Conservation (phyloP, 2,329 filamentous ascomycete species). For the Aspergillus nomiae region DNA sequence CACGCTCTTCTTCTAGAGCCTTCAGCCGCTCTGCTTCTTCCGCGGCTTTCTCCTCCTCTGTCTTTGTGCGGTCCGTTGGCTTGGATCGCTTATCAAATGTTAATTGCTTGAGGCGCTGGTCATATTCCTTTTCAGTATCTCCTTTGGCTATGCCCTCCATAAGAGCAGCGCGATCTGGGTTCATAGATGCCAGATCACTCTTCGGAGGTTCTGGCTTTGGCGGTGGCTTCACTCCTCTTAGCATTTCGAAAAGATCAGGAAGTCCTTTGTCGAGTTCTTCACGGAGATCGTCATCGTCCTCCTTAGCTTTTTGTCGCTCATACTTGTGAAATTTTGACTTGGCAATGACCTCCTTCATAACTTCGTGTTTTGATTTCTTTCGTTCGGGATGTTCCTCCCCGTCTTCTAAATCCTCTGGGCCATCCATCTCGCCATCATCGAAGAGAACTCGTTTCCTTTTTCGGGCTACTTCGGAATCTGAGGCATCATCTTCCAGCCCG, state of each 20-base stretch:
- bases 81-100: constrained; percentile 81
- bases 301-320: constrained; percentile 87
- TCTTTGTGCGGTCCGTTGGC: constrained; percentile 86
- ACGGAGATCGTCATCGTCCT: constrained; percentile 87
- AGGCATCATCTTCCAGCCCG: constrained; percentile 59
- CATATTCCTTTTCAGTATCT: constrained; percentile 82
- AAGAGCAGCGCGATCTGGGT: constrained; percentile 64
- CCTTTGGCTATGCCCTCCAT: constrained; percentile 63
- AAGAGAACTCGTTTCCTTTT: constrained; percentile 54
- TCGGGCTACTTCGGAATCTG: constrained; percentile 54
- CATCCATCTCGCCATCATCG: constrained; percentile 47
- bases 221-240: constrained; percentile 60
- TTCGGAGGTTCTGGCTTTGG: constrained; percentile 53
- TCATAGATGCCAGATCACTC: constrained; percentile 54
- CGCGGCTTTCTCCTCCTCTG: constrained; percentile 78
- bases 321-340: constrained; percentile 97
- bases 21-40: constrained; percentile 77
- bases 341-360: constrained; percentile 96
- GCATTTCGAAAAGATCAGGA: constrained; percentile 70
- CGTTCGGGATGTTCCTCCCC: constrained; percentile 68
- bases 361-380: constrained; percentile 94
- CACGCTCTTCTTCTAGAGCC: constrained; percentile 78
- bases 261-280: constrained; percentile 84
- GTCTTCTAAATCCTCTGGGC: constrained; percentile 48
- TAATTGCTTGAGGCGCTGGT: constrained; percentile 77